Evolutionary conservation across 306 rosid genomes (phyloP).

Genomic region (Corylus avellana): DNA sequence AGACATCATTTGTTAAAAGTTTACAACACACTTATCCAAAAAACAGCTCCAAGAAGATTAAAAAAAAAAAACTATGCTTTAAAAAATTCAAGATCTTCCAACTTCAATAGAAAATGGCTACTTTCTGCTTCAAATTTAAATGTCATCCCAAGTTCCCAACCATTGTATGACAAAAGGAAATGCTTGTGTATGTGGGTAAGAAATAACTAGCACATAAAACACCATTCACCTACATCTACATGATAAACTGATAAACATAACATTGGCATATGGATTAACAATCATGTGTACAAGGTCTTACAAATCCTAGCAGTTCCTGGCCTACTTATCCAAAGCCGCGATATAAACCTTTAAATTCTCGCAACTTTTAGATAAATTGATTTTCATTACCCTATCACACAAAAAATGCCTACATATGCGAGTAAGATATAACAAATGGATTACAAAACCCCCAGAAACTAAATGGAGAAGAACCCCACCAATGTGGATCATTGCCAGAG

Average conservation of each 20-base stretch:
- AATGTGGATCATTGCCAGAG: conserved; percentile 71
- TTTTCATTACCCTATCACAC: background rate
- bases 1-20: conserved; percentile 11
- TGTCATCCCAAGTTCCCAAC: background rate
- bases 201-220: conserved; percentile 4
- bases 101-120: background rate
- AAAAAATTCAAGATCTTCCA: conserved; percentile 1
- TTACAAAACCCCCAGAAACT: conserved; percentile 15
- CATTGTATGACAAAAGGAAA: background rate
- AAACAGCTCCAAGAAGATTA: background rate
- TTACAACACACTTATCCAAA: background rate
- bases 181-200: background rate
- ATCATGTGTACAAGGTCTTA: background rate
- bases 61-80: background rate
- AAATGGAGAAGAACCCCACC: conserved; percentile 53
- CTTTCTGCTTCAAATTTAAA: background rate
- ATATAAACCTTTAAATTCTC: background rate
- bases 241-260: background rate
- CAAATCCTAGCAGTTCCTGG: background rate
- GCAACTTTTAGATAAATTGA: background rate
- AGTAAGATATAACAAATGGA: background rate
- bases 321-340: background rate
- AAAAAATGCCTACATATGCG: background rate
- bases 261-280: background rate
- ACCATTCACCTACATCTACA: background rate